Evolutionary conservation across 305 asterid genomes (phyloP).

Genomic region (Plantago rigida): DNA sequence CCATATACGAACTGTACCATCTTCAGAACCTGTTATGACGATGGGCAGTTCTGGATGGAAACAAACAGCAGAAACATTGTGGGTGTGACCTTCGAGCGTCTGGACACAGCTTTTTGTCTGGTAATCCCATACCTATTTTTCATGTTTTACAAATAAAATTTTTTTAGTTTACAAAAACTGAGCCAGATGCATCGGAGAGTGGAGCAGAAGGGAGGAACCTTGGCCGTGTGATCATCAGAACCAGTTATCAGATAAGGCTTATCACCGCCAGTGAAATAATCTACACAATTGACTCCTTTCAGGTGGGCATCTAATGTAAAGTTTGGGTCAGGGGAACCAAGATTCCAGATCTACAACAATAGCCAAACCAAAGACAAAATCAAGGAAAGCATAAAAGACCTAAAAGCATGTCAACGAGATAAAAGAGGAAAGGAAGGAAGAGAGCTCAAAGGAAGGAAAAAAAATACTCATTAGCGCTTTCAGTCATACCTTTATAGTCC

Average conservation of each 20-base stretch:
- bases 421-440: neutral
- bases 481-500: slow-evolving; percentile 44
- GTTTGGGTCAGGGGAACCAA: slow-evolving; percentile 61
- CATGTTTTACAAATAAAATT: slow-evolving; percentile 15
- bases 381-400: slow-evolving; percentile 19
- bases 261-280: slow-evolving; percentile 53
- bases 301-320: slow-evolving; percentile 56
- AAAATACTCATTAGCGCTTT: slow-evolving; percentile 15
- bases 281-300: slow-evolving; percentile 66
- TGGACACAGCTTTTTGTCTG: slow-evolving; percentile 59
- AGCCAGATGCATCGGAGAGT: slow-evolving; percentile 13
- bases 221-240: slow-evolving; percentile 69
- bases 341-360: slow-evolving; percentile 51
- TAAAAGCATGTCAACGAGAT: slow-evolving; percentile 12
- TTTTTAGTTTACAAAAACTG: slow-evolving; percentile 16
- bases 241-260: slow-evolving; percentile 57
- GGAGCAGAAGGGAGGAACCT: slow-evolving; percentile 32
- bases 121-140: slow-evolving; percentile 55
- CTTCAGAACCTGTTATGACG: slow-evolving; percentile 59
- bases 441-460: too few relatives aligned
- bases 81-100: slow-evolving; percentile 56
- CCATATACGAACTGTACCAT: slow-evolving; percentile 60
- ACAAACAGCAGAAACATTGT: slow-evolving; percentile 57
- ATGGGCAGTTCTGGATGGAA: slow-evolving; percentile 59
- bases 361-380: slow-evolving; percentile 11